These are phyloP conservation scores for Pelomyxa schiedti DNA, from an alignment of 78 protist species.

Conservation along the genomic window DNA sequence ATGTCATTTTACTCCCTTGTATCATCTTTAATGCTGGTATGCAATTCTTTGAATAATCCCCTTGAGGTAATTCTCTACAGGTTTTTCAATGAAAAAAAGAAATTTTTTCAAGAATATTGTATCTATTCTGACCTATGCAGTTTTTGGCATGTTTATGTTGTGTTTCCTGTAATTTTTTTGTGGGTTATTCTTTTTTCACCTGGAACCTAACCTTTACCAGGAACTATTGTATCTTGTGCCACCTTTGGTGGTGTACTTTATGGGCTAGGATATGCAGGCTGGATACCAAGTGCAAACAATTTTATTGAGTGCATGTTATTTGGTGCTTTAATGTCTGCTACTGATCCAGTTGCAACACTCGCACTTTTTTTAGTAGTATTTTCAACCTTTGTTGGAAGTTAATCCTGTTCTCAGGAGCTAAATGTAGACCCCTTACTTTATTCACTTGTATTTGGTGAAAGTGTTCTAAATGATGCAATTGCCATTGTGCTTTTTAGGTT, in stretches of 20 bases:
- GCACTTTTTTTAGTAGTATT: constrained; percentile 27
- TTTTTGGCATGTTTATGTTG: constrained; percentile 60
- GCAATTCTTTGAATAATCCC: no score
- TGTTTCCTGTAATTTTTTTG: no score
- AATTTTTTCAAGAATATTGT: constrained; percentile 61
- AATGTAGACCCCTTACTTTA: constrained; percentile 45
- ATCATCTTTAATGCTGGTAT: no score
- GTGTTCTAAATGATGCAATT: constrained; percentile 68
- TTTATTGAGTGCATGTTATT: constrained; percentile 21
- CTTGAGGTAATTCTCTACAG: no score
- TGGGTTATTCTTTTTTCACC: no score
- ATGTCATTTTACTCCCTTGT: no score
- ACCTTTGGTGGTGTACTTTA: no score
- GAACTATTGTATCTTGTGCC: no score
- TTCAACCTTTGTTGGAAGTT: neutral
- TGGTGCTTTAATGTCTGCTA: constrained; percentile 60
- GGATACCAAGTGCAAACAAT: no score
- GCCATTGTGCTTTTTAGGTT: constrained; percentile 45
- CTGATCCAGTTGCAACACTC: constrained; percentile 74
- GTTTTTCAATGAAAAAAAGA: no score
- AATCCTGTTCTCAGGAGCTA: neutral
- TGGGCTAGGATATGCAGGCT: no score
- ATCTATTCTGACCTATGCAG: constrained; percentile 40
- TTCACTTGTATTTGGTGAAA: constrained; percentile 64
- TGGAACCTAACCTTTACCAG: no score